Base-by-base conservation (phyloP, 2,329 filamentous ascomycete genomes). In the Aphanoascus verrucosus region DNA sequence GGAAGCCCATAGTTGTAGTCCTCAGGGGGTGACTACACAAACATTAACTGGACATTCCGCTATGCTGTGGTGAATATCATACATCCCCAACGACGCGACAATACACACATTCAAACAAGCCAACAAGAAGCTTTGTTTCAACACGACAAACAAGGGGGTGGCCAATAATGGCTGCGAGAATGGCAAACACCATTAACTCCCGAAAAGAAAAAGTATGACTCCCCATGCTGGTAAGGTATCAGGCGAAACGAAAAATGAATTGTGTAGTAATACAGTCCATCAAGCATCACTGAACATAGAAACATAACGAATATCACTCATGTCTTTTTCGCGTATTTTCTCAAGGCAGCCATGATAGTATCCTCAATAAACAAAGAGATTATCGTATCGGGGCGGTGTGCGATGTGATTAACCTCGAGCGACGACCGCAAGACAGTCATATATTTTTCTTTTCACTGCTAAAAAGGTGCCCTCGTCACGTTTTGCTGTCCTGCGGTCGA, bases 381-480 rank as follows among this genome's bases (percentile, higher is more conserved):
- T 5, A 37, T 5, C 15, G 31, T 28, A 44, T 15, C 41, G n/a
- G 11, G 5, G 38, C n/a, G 23, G 31, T 8, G 20, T 28, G 23
- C 7, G 23, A 1, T 31, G 3, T 3, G 20, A 37, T 69, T 67
- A 87, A 47, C 77, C 79, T 44, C 86, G 87, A 14, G 85, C 85
- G 59, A 98, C 90, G 56, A 97, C 88, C 34, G 93, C 93, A 65
- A 98, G 71, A 7, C 88, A 90, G 61, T 94, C 88, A 67, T 98
- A 98, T 59, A 98, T 94, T 69, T 87, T 89, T 70, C 77, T 83
- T 72, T 88, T 88, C 8, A 97, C 91, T 50, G 86, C 86, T 64
- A 88, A 87, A 65, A 96, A 94, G 35, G 86, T 89, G 40, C 76
- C 76, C 55, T 81, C 81, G 49, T 76, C 71, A 31, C 74, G 73